A percentile compares a stretch with the other conserved stretches of the same genome.
phyloP scores from a whole-genome alignment of 1,139 yeast species.

The Hansenula sp. region DNA sequence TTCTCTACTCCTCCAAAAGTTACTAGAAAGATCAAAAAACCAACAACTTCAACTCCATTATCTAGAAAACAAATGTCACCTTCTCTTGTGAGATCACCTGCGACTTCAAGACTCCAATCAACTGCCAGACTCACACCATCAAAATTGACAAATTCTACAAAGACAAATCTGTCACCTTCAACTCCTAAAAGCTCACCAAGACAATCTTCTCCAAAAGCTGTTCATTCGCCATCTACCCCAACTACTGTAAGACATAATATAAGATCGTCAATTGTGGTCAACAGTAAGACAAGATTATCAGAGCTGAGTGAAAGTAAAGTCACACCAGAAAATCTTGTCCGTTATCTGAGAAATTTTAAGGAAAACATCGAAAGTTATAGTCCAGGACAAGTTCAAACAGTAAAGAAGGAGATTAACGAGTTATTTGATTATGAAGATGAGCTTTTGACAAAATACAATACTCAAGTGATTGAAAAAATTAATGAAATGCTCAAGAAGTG shows the following conservation, averaged over 20 bases:
- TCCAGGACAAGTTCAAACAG: constrained; percentile 11
- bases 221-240: constrained; percentile 1
- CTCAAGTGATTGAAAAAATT: constrained; percentile 11
- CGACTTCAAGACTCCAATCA: constrained; percentile 13
- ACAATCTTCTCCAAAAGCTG: constrained; percentile 6
- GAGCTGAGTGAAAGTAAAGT: constrained; percentile 8
- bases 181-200: constrained; percentile 4
- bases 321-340: constrained; percentile 11
- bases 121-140: constrained; percentile 22
- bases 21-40: constrained; percentile 20
- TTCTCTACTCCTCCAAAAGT: constrained; percentile 20
- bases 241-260: constrained; percentile 3
- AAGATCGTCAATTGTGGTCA: neutral
- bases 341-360: constrained; percentile 14
- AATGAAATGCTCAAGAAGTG: neutral
- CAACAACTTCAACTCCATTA: constrained; percentile 4
- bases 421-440: constrained; percentile 17
- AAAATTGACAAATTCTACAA: constrained; percentile 11
- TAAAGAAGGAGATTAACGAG: constrained; percentile 16
- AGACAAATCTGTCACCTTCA: constrained; percentile 18
- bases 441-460: constrained; percentile 13
- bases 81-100: constrained; percentile 8
- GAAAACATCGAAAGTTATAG: constrained; percentile 15
- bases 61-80: constrained; percentile 11
- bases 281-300: constrained; percentile 2